Percentiles rank a stretch among this genome's conserved stretches.
These are phyloP conservation scores for Avena atlantica DNA, from an alignment of 176 grass and related monocot species.

Conservation along the genomic window DNA sequence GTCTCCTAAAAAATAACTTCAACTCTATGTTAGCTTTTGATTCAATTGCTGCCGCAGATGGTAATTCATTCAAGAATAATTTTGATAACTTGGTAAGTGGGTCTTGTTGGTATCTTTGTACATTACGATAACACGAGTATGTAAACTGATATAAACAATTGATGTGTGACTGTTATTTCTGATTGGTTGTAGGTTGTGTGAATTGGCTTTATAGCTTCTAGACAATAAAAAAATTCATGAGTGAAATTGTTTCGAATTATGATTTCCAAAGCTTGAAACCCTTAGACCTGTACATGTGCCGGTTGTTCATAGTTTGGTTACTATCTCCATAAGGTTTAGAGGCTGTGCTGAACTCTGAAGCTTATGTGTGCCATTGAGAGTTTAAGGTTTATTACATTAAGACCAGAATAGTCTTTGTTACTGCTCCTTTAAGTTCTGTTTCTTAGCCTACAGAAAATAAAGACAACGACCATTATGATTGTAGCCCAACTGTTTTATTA, in stretches of 20 bases:
- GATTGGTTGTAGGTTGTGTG: not conserved
- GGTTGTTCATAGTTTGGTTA: constrained; percentile 25
- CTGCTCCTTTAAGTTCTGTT: constrained; percentile 32
- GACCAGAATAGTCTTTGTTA: not conserved
- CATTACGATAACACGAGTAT: constrained; percentile 22
- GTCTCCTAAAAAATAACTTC: constrained; percentile 93
- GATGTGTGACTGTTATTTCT: constrained; percentile 24
- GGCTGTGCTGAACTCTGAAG: not conserved
- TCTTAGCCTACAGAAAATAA: constrained; percentile 17
- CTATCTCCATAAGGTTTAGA: constrained; percentile 14
- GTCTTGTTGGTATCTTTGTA: constrained; percentile 8
- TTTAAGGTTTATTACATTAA: not conserved
- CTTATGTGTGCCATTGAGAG: not conserved
- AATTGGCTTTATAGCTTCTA: constrained; percentile 16
- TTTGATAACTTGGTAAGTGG: constrained; percentile 77
- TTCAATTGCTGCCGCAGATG: constrained; percentile 75
- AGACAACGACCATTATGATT: not conserved
- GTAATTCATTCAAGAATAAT: constrained; percentile 64
- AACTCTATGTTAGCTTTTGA: constrained; percentile 75
- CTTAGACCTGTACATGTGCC: not conserved
- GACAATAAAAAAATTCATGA: constrained; percentile 1
- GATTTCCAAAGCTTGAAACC: not conserved
- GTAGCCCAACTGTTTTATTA: constrained; percentile 19
- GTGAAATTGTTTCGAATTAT: constrained; percentile 8
- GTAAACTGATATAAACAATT: constrained; percentile 22